Evolutionary conservation across 2,329 filamentous ascomycete genomes (phyloP).

Genomic region (Cryphonectria carpinicola): DNA sequence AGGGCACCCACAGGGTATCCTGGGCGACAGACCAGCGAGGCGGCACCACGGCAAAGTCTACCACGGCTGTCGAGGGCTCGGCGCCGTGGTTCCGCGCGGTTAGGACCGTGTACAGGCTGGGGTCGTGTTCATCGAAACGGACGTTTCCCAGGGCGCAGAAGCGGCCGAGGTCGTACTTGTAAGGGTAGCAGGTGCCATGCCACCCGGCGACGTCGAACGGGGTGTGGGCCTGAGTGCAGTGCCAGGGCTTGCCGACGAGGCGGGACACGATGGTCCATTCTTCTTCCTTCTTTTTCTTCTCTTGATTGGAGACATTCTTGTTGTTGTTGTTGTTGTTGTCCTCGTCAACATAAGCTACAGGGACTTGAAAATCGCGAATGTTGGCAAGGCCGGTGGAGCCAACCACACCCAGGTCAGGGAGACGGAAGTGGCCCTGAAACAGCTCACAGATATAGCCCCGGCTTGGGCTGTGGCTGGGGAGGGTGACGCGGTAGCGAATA

Average conservation of each 20-base stretch:
- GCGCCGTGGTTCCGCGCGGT: slow-evolving; percentile 52
- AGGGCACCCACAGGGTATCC: slow-evolving; percentile 61
- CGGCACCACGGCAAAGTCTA: slow-evolving; percentile 63
- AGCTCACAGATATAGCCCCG: slow-evolving; percentile 66
- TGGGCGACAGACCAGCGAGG: slow-evolving; percentile 62
- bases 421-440: slow-evolving; percentile 60
- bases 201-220: slow-evolving; percentile 70
- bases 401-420: slow-evolving; percentile 62
- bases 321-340: slow-evolving; percentile 34
- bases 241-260: slow-evolving; percentile 62
- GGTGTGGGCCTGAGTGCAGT: slow-evolving; percentile 60
- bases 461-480: slow-evolving; percentile 53
- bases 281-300: slow-evolving; percentile 32
- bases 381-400: slow-evolving; percentile 63
- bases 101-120: slow-evolving; percentile 65
- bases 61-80: slow-evolving; percentile 54
- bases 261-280: slow-evolving; percentile 53
- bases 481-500: slow-evolving; percentile 45
- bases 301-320: slow-evolving; percentile 30
- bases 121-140: slow-evolving; percentile 68
- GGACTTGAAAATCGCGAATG: slow-evolving; percentile 63
- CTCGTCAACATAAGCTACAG: slow-evolving; percentile 58
- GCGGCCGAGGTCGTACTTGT: slow-evolving; percentile 69
- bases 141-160: slow-evolving; percentile 67
- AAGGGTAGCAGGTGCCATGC: slow-evolving; percentile 68